Evolutionary conservation across 176 grass and related monocot species (phyloP).

Genomic region (Stipa capillata): DNA sequence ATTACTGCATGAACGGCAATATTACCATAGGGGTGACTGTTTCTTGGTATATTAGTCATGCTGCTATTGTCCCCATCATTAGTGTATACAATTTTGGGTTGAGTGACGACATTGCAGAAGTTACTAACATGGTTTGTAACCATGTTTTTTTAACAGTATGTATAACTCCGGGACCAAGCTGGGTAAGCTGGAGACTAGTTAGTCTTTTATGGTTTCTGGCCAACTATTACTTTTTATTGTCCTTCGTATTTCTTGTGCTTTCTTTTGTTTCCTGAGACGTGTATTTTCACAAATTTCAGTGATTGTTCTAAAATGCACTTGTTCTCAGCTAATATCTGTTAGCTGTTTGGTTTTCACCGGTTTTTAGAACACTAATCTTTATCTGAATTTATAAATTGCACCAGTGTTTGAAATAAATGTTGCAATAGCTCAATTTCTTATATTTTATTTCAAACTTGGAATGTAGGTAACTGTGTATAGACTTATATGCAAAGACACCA

Average conservation of each 20-base stretch:
- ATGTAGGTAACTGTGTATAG: conserved; percentile 94
- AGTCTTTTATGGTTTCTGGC: neutral
- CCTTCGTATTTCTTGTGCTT: neutral
- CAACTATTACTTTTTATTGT: no score
- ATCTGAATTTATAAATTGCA: neutral
- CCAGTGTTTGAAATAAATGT: neutral
- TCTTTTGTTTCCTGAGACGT: neutral
- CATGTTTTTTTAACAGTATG: neutral
- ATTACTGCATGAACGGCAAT: neutral
- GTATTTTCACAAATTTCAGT: neutral
- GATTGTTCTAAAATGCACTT: neutral
- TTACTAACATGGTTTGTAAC: neutral
- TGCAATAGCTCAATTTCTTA: neutral
- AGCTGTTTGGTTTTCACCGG: neutral
- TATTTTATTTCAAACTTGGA: conserved; percentile 30
- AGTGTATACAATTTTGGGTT: neutral
- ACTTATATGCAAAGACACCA: conserved; percentile 98
- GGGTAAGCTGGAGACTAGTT: neutral
- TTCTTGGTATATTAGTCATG: neutral
- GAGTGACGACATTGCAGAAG: neutral
- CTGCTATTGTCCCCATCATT: neutral
- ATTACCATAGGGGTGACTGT: neutral
- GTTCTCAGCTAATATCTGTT: neutral
- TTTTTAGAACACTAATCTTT: neutral
- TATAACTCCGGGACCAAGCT: neutral